Base-by-base conservation (phyloP, 2,329 filamentous ascomycete species). In the Lasiodiplodia sp. region DNA sequence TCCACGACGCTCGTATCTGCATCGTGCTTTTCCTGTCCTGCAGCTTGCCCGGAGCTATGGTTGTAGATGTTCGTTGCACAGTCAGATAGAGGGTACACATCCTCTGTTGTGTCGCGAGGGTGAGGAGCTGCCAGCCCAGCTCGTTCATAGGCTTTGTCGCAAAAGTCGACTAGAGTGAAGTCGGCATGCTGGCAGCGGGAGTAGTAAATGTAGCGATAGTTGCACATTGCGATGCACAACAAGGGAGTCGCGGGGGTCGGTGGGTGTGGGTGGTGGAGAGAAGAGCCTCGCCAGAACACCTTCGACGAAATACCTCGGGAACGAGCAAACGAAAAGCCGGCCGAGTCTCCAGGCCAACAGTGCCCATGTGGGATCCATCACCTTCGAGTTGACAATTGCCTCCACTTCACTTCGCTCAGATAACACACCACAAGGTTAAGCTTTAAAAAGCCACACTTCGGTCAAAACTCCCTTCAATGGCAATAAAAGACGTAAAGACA, bases 151-250 rank as follows among this genome's bases (percentile, higher is more conserved):
- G 58, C 58, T 18, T 38, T 60, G 67, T 75, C 72, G 73, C 79
- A 80, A 70, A 78, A 78, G 64, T 73, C 71, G 67, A 75, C 52
- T 64, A 71, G 73, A 68, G 69, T 74, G 37, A 80, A 62, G 53
- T 78, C 74, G 40, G 70, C 71, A 72, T 80, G 79, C 68, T 69
- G 70, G 71, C 79, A 80, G 28, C 57, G 34, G 6, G 74, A 73
- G 67, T 74, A 77, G 71, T 77, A 79, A 63, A 75, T 69, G 72
- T 79, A 79, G 21, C 72, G 71, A 73, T 79, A 80, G 7, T 72
- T 60, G 70, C 79, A 80, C 79, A 80, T 80, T 62, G 60, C 71
- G n/a, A 34, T 25, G 44, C 8, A 8, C n/a, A 47, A 14, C 28
- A 25, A 28, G 10, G 25, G 34, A n/a, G 38, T 21, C 18, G 38